Evolutionary conservation across 495 filamentous ascomycete genomes (phyloP).

Genomic region (Trichoderma erinaceum): DNA sequence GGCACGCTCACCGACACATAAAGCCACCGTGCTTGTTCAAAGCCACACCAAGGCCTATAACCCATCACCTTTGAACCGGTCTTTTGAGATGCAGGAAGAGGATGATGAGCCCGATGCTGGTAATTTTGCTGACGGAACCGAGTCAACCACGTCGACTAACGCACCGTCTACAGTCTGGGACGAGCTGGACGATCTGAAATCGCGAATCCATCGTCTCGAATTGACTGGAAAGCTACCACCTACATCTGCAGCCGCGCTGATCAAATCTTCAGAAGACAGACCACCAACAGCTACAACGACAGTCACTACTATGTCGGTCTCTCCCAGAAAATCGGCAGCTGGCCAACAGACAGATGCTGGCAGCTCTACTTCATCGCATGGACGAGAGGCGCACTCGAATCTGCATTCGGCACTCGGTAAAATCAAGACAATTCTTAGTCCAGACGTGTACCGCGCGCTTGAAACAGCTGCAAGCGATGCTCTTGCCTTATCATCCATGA

Average conservation of each 20-base stretch:
- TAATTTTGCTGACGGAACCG: conserved; percentile 54
- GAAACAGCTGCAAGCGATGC: conserved; percentile 81
- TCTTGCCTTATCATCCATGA: conserved; percentile 63
- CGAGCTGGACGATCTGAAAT: conserved; percentile 93
- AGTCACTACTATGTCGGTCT: conserved; percentile 85
- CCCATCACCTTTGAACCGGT: conserved; percentile 51
- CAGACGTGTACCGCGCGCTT: conserved; percentile 72
- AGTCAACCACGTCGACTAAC: conserved; percentile 77
- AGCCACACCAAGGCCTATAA: conserved; percentile 43
- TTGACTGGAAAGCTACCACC: conserved; percentile 79
- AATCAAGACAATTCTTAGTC: conserved; percentile 56
- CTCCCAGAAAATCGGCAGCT: conserved; percentile 55
- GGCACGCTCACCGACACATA: neutral
- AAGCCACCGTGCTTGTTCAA: conserved; percentile 7
- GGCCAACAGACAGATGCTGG: conserved; percentile 33
- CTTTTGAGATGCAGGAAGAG: conserved; percentile 32
- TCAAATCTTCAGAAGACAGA: conserved; percentile 67
- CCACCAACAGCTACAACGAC: conserved; percentile 89
- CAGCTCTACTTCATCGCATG: conserved; percentile 25
- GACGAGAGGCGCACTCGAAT: conserved; percentile 60
- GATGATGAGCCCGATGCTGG: conserved; percentile 28
- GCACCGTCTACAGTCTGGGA: conserved; percentile 96
- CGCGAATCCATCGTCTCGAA: conserved; percentile 87
- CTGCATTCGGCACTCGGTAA: conserved; percentile 76
- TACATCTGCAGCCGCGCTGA: conserved; percentile 71